Evolutionary conservation across 352 stramenopile genomes (phyloP).

Genomic region (Phytopythium helicoides): DNA sequence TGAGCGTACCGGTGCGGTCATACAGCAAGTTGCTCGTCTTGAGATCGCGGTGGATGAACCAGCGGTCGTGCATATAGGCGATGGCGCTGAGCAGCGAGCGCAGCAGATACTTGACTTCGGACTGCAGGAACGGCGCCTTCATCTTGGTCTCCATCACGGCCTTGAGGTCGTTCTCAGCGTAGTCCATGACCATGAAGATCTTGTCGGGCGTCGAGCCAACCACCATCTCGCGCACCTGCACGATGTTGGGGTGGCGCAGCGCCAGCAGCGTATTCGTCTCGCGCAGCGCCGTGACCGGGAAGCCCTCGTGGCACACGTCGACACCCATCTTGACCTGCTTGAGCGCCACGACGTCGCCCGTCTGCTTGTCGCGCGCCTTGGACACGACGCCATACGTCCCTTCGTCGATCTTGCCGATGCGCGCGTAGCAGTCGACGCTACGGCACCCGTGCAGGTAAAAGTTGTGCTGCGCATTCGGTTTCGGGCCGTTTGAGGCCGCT

Average conservation of each 20-base stretch:
- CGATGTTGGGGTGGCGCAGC: slow-evolving; percentile 85
- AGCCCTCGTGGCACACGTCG: slow-evolving; percentile 76
- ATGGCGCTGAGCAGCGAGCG: slow-evolving; percentile 89
- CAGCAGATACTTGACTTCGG: slow-evolving; percentile 94
- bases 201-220: slow-evolving; percentile 85
- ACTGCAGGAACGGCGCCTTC: slow-evolving; percentile 78
- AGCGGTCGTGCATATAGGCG: slow-evolving; percentile 91
- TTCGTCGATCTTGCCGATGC: slow-evolving; percentile 93
- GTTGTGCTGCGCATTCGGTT: too few relatives aligned
- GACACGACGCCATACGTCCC: slow-evolving; percentile 97
- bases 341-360: slow-evolving; percentile 91
- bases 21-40: slow-evolving; percentile 99
- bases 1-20: slow-evolving; percentile 72
- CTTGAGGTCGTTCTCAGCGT: slow-evolving; percentile 86
- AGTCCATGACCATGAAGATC: slow-evolving; percentile 93
- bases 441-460: slow-evolving; percentile 88
- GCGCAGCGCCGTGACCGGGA: slow-evolving; percentile 80
- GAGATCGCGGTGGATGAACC: slow-evolving; percentile 95
- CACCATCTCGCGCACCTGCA: slow-evolving; percentile 88
- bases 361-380: slow-evolving; percentile 89
- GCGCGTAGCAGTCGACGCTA: slow-evolving; percentile 94
- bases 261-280: slow-evolving; percentile 86
- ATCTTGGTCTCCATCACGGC: slow-evolving; percentile 82
- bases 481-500: too few relatives aligned
- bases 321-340: slow-evolving; percentile 89